Percentiles rank a stretch among this genome's conserved stretches.
phyloP scores from a whole-genome alignment of 2,329 filamentous ascomycete species.

The Cercospora zeae-maydis region DNA sequence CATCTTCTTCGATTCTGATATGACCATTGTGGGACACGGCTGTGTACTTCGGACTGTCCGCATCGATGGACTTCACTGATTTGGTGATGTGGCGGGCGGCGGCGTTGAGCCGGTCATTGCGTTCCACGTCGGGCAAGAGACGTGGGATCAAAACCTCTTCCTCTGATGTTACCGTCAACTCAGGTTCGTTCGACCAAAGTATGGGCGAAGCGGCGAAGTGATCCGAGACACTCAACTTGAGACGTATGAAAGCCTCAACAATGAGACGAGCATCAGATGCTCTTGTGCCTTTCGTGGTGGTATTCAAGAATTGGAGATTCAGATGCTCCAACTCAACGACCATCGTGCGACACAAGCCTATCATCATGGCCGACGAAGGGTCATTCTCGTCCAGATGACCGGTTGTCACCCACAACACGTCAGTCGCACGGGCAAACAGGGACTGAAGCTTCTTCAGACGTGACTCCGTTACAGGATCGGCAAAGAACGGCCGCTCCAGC shows the following conservation, averaged over 20 bases:
- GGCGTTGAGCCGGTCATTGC: constrained; percentile 31
- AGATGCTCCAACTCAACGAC: constrained; percentile 19
- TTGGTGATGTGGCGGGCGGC: constrained; percentile 24
- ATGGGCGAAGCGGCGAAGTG: constrained; percentile 9
- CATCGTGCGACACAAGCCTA: constrained; percentile 22
- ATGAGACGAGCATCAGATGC: constrained; percentile 14
- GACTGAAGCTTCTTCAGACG: constrained; percentile 17
- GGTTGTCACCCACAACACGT: constrained; percentile 20
- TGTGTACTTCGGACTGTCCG: constrained; percentile 9
- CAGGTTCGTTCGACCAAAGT: constrained; percentile 23
- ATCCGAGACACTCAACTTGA: constrained; percentile 15
- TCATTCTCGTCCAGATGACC: constrained; percentile 19
- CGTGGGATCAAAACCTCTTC: constrained; percentile 23
- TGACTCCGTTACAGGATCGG: constrained; percentile 10
- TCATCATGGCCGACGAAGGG: constrained; percentile 19
- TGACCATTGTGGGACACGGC: constrained; percentile 9
- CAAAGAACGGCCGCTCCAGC: constrained; percentile 22
- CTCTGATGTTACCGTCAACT: constrained; percentile 20
- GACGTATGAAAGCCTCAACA: constrained; percentile 18
- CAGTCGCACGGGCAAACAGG: constrained; percentile 15
- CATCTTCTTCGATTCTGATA: constrained; percentile 15
- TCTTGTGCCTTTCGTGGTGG: constrained; percentile 6
- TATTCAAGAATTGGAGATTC: constrained; percentile 22
- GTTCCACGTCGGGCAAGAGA: constrained; percentile 22
- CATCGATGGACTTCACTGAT: constrained; percentile 5